Percentiles rank a stretch among this genome's conserved stretches.
Evolutionary conservation across 495 filamentous ascomycete species (phyloP).

Genomic region (Podospora appendiculata): DNA sequence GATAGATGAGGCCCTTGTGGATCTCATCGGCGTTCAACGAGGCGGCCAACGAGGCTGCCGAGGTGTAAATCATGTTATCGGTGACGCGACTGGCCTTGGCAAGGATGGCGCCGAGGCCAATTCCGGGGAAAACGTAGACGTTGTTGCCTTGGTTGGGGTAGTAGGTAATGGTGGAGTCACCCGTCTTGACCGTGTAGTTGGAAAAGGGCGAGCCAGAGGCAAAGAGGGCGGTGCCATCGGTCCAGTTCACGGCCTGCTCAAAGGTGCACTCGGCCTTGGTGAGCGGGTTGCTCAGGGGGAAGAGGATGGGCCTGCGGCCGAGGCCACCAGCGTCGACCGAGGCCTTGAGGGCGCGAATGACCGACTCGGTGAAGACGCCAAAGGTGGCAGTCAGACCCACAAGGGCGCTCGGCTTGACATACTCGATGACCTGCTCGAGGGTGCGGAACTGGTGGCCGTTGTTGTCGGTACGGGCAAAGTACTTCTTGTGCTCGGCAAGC

Average conservation of each 20-base stretch:
- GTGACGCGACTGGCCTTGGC: slow-evolving; percentile 83
- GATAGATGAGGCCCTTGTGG: slow-evolving; percentile 79
- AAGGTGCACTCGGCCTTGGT: slow-evolving; percentile 97
- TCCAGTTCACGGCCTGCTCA: slow-evolving; percentile 81
- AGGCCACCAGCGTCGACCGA: slow-evolving; percentile 58
- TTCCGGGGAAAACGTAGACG: slow-evolving; percentile 94
- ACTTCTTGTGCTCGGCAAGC: slow-evolving; percentile 94
- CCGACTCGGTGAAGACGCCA: slow-evolving; percentile 84
- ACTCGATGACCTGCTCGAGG: slow-evolving; percentile 87
- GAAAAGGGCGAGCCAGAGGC: slow-evolving; percentile 93
- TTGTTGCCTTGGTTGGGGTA: slow-evolving; percentile 89
- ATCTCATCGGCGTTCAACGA: slow-evolving; percentile 75
- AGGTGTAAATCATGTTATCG: slow-evolving; percentile 92
- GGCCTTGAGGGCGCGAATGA: slow-evolving; percentile 70
- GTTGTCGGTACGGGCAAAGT: slow-evolving; percentile 92
- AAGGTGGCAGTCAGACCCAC: slow-evolving; percentile 92
- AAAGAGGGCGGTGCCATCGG: slow-evolving; percentile 84
- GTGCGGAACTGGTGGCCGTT: slow-evolving; percentile 80
- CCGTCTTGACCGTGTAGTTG: slow-evolving; percentile 52
- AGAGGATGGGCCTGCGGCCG: slow-evolving; percentile 78
- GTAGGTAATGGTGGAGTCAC: slow-evolving; percentile 60
- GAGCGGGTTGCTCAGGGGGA: slow-evolving; percentile 90
- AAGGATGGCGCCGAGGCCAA: slow-evolving; percentile 90
- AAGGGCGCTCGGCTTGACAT: slow-evolving; percentile 88
- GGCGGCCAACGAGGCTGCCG: slow-evolving; percentile 70